phyloP scores from a whole-genome alignment of 1,284 basidiomycete species.

The Apiotrichum laibachii region DNA sequence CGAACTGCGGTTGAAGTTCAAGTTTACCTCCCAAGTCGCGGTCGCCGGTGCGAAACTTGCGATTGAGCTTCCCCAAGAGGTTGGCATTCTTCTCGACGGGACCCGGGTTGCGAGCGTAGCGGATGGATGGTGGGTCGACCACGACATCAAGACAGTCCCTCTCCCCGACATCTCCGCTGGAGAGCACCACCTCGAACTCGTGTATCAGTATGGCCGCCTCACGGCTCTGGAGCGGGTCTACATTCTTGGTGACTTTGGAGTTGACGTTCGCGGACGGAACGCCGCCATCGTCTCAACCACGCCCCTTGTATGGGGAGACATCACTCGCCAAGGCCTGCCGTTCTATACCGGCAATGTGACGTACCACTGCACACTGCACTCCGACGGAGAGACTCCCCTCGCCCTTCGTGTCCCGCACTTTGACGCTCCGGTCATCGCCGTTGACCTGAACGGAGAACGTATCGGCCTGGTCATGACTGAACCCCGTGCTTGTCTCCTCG shows the following conservation, averaged over 20 bases:
- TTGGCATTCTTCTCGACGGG: constrained; percentile 23
- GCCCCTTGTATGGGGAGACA: constrained; percentile 29
- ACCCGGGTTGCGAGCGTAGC: constrained; percentile 9
- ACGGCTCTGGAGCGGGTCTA: constrained; percentile 32
- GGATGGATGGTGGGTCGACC: constrained; percentile 33
- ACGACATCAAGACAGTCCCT: constrained; percentile 27
- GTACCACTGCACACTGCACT: constrained; percentile 24
- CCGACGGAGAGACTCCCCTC: constrained; percentile 8
- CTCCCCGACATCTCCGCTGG: constrained; percentile 22
- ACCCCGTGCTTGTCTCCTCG: constrained; percentile 22
- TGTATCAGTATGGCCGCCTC: constrained; percentile 24
- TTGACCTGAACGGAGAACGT: constrained; percentile 19
- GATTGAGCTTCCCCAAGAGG: constrained; percentile 23
- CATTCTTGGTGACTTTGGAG: constrained; percentile 34
- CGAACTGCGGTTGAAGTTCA: constrained; percentile 23
- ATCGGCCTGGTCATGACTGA: constrained; percentile 20
- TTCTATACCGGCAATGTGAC: constrained; percentile 36
- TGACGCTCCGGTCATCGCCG: constrained; percentile 25
- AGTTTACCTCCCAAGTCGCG: constrained; percentile 16
- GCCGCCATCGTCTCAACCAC: constrained; percentile 13
- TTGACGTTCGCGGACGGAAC: constrained; percentile 23
- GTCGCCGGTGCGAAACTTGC: constrained; percentile 16
- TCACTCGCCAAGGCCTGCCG: constrained; percentile 29
- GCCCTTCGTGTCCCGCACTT: constrained; percentile 25
- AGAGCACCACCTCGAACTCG: constrained; percentile 24